phyloP scores from a whole-genome alignment of 2,329 filamentous ascomycete species.

The Fusarium liriodendri region DNA sequence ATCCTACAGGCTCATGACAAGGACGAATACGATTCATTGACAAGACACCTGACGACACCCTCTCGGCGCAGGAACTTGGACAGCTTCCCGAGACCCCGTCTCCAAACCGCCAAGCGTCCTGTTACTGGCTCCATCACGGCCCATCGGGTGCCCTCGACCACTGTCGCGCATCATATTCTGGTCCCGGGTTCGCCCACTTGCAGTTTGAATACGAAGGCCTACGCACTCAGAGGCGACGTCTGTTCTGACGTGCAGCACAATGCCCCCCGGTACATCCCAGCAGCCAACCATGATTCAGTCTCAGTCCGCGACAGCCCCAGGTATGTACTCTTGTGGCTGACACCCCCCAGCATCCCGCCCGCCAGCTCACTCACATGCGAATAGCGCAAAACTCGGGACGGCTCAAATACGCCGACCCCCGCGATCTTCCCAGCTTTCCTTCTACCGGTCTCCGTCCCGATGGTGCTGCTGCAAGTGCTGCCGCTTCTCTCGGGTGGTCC shows the following conservation, averaged over 20 bases:
- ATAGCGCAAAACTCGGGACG: conserved; percentile 52
- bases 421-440: conserved; percentile 80
- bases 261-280: conserved; percentile 36
- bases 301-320: conserved; percentile 35
- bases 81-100: conserved; percentile 4
- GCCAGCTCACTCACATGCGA: conserved; percentile 29
- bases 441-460: conserved; percentile 69
- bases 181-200: conserved; percentile 15
- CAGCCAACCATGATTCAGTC: conserved; percentile 44
- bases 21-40: conserved; percentile 18
- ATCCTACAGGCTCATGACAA: conserved; percentile 22
- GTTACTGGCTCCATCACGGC: conserved; percentile 4
- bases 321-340: conserved; percentile 36
- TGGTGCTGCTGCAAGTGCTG: conserved; percentile 75
- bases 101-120: conserved; percentile 14
- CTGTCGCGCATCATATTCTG: conserved; percentile 5
- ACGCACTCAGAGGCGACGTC: conserved; percentile 14
- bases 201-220: conserved; percentile 33
- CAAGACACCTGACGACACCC: conserved; percentile 12
- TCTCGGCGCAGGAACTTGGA: conserved; percentile 23
- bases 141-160: conserved; percentile 11
- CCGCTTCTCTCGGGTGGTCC: conserved; percentile 79
- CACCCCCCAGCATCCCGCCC: conserved; percentile 18
- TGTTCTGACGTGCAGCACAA: conserved; percentile 20
- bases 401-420: conserved; percentile 77